Conservation (phyloP, 2,329 filamentous ascomycete species). For the Aspergillus amoenus region DNA sequence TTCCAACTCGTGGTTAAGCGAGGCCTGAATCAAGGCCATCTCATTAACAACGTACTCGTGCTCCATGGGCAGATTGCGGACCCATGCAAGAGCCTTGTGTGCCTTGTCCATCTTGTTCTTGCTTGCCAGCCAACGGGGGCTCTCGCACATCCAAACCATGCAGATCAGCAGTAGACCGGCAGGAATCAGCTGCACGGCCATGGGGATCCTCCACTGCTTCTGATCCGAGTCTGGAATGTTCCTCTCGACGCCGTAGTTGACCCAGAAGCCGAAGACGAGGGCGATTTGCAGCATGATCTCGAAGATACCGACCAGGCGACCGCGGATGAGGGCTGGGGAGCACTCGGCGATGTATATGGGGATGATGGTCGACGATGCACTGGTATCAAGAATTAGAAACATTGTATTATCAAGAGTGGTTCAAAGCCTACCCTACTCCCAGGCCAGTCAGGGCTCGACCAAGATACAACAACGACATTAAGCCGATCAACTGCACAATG, state of each 20-base stretch:
- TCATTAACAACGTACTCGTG: conserved; percentile 70
- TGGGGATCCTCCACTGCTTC: conserved; percentile 35
- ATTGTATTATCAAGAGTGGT: too few relatives aligned
- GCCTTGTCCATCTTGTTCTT: conserved; percentile 68
- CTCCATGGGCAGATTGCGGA: conserved; percentile 38
- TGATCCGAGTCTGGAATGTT: conserved; percentile 25
- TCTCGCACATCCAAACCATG: conserved; percentile 61
- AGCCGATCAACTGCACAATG: too few relatives aligned
- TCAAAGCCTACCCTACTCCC: conserved; percentile 44
- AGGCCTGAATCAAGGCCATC: conserved; percentile 42
- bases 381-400: too few relatives aligned
- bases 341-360: conserved; percentile 59
- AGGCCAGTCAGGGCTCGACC: conserved; percentile 55
- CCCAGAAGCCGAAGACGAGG: conserved; percentile 48
- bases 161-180: conserved; percentile 46
- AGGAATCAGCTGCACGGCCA: conserved; percentile 34
- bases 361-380: conserved; percentile 52
- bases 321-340: conserved; percentile 55
- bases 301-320: conserved; percentile 54
- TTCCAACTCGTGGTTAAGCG: too few relatives aligned
- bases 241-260: conserved; percentile 52
- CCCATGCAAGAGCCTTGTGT: conserved; percentile 51
- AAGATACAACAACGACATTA: conserved; percentile 44
- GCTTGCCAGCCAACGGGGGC: conserved; percentile 66
- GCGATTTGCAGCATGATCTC: conserved; percentile 54